Percentiles rank a stretch among this genome's conserved stretches.
phyloP scores from a whole-genome alignment of 129 eudicot species.

The Rutidosis leptorrhynchoides region DNA sequence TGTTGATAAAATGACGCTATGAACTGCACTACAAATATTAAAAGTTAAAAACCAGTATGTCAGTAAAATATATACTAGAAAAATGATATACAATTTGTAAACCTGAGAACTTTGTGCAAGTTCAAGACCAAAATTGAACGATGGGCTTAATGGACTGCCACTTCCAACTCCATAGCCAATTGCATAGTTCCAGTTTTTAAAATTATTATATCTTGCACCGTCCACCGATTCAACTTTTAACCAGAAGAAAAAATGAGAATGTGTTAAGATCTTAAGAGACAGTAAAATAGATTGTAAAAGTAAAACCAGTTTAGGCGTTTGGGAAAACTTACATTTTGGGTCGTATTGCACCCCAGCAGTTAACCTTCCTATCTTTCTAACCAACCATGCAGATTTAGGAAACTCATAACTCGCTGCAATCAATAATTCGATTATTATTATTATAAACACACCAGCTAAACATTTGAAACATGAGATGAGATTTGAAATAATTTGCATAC shows the following conservation, averaged over 20 bases:
- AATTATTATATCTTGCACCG: constrained; percentile 38
- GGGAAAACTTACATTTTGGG: constrained; percentile 48
- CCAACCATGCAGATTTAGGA: constrained; percentile 79
- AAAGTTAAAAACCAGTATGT: constrained; percentile 7
- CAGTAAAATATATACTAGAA: neutral
- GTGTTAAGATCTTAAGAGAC: neutral
- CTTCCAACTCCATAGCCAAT: constrained; percentile 78
- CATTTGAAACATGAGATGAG: neutral
- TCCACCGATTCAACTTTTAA: constrained; percentile 58
- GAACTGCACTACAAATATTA: constrained; percentile 44
- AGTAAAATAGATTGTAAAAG: neutral
- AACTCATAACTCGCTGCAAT: constrained; percentile 51
- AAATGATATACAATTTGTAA: neutral
- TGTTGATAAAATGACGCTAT: constrained; percentile 91
- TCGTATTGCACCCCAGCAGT: constrained; percentile 78
- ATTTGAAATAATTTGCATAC: constrained; percentile 33
- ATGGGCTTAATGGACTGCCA: constrained; percentile 82
- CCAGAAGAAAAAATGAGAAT: constrained; percentile 3
- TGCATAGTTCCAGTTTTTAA: constrained; percentile 76
- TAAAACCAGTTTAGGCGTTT: neutral
- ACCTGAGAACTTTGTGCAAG: constrained; percentile 73
- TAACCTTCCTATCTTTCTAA: constrained; percentile 75
- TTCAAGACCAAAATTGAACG: constrained; percentile 86
- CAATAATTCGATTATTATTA: neutral
- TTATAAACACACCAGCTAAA: constrained; percentile 1